Conservation (phyloP, 208 protist genomes). For the Leishmania tarentolae region DNA sequence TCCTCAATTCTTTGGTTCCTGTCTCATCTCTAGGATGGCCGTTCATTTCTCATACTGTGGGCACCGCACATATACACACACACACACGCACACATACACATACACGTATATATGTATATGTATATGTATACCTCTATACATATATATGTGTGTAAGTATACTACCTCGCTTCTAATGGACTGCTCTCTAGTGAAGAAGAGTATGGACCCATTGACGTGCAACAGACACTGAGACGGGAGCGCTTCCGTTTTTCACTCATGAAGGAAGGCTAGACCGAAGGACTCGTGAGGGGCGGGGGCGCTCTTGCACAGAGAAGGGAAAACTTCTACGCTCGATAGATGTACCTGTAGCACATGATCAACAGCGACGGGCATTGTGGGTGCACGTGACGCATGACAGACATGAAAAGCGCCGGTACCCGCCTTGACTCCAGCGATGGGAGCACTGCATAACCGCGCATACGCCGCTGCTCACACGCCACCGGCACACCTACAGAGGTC, state of each 20-base stretch:
- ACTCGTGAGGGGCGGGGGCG: background rate
- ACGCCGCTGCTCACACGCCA: background rate
- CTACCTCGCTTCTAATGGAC: background rate
- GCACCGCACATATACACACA: too few species aligned
- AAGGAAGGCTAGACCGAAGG: background rate
- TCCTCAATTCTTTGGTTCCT: background rate
- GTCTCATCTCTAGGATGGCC: background rate
- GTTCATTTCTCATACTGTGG: background rate
- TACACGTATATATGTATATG: too few species aligned
- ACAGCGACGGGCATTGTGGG: background rate
- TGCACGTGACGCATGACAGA: background rate
- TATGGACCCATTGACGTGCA: background rate
- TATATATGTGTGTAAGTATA: too few species aligned
- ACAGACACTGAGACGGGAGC: background rate
- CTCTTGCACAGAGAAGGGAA: background rate
- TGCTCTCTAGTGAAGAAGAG: background rate
- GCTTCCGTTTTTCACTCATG: background rate
- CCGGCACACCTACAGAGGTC: background rate
- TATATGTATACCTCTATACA: too few species aligned
- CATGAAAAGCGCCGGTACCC: background rate
- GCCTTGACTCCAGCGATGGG: background rate
- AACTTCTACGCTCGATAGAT: background rate
- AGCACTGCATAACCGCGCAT: background rate
- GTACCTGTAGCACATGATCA: background rate
- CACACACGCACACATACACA: too few species aligned